Conservation (phyloP, 441 rosid genomes). For the Sinapis alba region DNA sequence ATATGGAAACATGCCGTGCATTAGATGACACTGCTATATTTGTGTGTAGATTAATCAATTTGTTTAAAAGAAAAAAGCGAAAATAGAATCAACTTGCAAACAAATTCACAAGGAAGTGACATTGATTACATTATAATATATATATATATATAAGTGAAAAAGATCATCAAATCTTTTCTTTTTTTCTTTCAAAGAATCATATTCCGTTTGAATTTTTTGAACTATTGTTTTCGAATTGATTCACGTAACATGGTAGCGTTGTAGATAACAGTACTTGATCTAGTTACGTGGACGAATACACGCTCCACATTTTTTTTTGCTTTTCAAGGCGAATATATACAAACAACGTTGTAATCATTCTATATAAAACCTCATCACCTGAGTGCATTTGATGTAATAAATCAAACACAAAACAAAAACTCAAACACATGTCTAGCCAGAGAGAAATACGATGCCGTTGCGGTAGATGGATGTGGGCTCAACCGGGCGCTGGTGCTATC, state of each 20-base stretch:
- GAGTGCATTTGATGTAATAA: not conserved
- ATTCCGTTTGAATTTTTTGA: not conserved
- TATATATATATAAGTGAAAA: not conserved
- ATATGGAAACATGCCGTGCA: not conserved
- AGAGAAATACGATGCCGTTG: conserved; percentile 59
- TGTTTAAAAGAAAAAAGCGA: not conserved
- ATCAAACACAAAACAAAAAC: conserved; percentile 1
- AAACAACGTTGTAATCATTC: not conserved
- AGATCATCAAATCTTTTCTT: not conserved
- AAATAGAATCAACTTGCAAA: not conserved
- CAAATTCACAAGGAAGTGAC: not conserved
- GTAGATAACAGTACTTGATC: not conserved
- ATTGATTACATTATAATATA: not conserved
- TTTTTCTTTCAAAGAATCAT: conserved; percentile 16
- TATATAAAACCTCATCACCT: conserved; percentile 18
- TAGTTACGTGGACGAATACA: conserved; percentile 4
- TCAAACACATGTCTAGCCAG: conserved; percentile 43
- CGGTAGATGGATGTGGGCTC: conserved; percentile 49
- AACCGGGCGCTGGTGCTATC: conserved; percentile 45
- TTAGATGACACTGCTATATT: not conserved
- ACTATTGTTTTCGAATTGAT: conserved; percentile 26
- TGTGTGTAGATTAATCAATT: not conserved
- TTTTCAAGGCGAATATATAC: conserved; percentile 18
- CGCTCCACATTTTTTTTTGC: not conserved
- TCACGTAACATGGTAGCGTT: conserved; percentile 16